Evolutionary conservation across 345 rosid genomes (phyloP).

Genomic region (Reutealis trisperma): DNA sequence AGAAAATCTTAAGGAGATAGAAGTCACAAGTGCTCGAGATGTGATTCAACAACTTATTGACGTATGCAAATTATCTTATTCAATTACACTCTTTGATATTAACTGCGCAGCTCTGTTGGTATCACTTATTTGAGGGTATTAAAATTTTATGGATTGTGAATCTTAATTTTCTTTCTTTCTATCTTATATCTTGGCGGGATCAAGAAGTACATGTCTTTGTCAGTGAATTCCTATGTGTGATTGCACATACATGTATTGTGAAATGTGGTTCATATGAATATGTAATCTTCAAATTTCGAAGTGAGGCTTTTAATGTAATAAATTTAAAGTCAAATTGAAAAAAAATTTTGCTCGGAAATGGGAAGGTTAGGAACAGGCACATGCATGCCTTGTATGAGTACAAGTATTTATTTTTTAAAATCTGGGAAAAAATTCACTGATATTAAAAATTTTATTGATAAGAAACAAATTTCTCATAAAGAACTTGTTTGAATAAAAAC

Average conservation of each 20-base stretch:
- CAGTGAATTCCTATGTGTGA: neutral
- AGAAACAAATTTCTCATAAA: neutral
- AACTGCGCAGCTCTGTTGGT: neutral
- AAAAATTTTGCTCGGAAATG: neutral
- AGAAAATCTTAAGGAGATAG: conserved; percentile 90
- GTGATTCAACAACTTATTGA: conserved; percentile 86
- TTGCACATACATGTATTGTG: neutral
- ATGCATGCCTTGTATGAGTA: neutral
- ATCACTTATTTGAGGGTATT: neutral
- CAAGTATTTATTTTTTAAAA: neutral
- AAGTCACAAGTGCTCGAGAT: conserved; percentile 86
- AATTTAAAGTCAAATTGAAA: neutral
- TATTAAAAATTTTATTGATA: neutral
- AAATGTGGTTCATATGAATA: neutral
- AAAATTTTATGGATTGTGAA: neutral
- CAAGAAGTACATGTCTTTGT: neutral
- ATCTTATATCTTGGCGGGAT: neutral
- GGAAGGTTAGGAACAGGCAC: neutral
- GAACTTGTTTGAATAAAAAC: neutral
- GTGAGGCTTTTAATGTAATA: neutral
- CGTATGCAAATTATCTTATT: conserved; percentile 33
- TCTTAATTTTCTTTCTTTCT: neutral
- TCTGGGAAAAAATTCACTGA: neutral
- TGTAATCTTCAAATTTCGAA: neutral
- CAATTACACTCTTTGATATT: neutral